phyloP scores from a whole-genome alignment of 1,139 yeast species.

The Zygoascus sp. region DNA sequence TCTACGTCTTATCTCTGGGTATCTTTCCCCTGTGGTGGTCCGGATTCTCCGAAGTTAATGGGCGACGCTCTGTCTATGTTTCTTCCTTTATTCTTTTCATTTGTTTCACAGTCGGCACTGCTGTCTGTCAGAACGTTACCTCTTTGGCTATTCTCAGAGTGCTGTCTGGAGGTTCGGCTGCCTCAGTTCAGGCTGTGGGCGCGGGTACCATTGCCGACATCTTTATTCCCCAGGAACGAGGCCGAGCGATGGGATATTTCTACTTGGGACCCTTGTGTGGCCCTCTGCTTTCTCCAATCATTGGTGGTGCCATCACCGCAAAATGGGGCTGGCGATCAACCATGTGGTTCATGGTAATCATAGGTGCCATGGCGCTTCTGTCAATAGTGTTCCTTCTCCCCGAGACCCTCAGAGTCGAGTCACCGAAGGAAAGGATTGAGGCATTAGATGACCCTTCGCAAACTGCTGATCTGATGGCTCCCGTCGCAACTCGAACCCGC shows the following conservation, averaged over 20 bases:
- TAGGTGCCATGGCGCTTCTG: constrained; percentile 53
- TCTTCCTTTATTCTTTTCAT: constrained; percentile 59
- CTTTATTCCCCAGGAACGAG: constrained; percentile 63
- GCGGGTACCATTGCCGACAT: constrained; percentile 85
- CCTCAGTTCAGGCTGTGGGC: constrained; percentile 84
- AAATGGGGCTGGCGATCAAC: constrained; percentile 88
- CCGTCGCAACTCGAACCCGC: constrained; percentile 10
- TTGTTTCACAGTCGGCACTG: constrained; percentile 68
- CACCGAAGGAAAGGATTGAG: constrained; percentile 1
- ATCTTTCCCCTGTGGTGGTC: constrained; percentile 91
- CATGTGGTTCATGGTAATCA: constrained; percentile 75
- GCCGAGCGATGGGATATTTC: constrained; percentile 74
- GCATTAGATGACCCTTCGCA: constrained; percentile 1
- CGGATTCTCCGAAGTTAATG: constrained; percentile 61
- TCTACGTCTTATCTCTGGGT: constrained; percentile 68
- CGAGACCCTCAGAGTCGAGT: constrained; percentile 51
- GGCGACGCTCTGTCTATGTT: constrained; percentile 70
- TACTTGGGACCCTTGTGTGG: constrained; percentile 81
- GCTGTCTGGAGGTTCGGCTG: constrained; percentile 74
- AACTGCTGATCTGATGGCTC: constrained; percentile 11
- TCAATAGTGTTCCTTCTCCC: constrained; percentile 58
- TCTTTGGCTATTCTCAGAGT: constrained; percentile 65
- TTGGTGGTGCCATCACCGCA: constrained; percentile 71
- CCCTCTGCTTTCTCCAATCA: constrained; percentile 73
- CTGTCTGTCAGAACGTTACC: constrained; percentile 58